These are phyloP conservation scores for Arabidopsis suecica DNA, from an alignment of 345 rosid species.

Conservation along the genomic window DNA sequence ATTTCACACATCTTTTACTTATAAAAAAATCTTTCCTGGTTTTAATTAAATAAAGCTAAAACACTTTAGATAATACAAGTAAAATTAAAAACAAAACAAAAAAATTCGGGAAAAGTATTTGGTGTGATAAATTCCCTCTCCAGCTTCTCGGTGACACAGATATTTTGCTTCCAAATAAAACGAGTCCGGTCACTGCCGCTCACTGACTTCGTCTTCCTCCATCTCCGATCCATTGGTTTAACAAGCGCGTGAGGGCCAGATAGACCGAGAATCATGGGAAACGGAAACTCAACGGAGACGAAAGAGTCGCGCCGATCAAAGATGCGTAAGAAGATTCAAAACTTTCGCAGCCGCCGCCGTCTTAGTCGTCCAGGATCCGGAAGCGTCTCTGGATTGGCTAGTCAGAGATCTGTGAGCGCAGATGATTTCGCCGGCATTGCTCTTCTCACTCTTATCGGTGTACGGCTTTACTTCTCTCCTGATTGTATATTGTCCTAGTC, in stretches of 20 bases:
- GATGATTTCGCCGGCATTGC: conserved; percentile 94
- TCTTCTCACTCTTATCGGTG: conserved; percentile 71
- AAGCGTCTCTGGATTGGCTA: conserved; percentile 37
- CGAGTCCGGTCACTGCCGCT: conserved; percentile 21
- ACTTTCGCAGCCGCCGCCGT: conserved; percentile 48
- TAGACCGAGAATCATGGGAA: conserved; percentile 35
- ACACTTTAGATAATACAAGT: no score
- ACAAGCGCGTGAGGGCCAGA: background rate
- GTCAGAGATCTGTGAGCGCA: conserved; percentile 49
- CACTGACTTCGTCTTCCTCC: conserved; percentile 23
- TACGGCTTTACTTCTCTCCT: conserved; percentile 36
- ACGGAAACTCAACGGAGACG: conserved; percentile 42
- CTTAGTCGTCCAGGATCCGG: conserved; percentile 41
- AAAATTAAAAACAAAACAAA: background rate
- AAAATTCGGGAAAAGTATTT: background rate
- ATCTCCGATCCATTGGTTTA: conserved; percentile 7
- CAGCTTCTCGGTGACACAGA: background rate
- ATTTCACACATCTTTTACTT: no score
- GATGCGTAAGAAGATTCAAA: conserved; percentile 55
- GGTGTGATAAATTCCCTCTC: background rate
- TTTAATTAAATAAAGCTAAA: no score
- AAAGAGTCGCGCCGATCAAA: conserved; percentile 52
- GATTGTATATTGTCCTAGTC: background rate
- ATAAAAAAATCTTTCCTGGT: no score
- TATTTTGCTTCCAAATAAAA: conserved; percentile 9